A percentile compares a stretch with the other conserved stretches of the same genome.
phyloP scores from a whole-genome alignment of 345 rosid genomes.

The Acer yangbiense region DNA sequence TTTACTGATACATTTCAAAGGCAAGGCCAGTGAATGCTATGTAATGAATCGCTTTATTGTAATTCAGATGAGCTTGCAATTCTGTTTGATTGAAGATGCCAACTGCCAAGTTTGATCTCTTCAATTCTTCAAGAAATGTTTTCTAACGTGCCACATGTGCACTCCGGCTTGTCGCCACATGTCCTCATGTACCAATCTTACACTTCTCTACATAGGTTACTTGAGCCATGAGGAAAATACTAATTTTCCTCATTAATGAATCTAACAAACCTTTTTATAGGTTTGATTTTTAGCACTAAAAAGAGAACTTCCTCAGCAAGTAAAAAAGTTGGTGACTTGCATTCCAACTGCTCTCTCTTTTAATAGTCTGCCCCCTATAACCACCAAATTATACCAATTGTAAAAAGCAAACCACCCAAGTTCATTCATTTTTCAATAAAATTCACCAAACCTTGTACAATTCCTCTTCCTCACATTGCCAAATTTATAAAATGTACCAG shows the following conservation, averaged over 20 bases:
- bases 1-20: neutral
- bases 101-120: neutral
- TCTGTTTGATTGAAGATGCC: neutral
- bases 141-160: neutral
- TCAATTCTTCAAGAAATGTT: neutral
- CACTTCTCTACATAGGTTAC: neutral
- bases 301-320: conserved; percentile 12
- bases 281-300: conserved; percentile 34
- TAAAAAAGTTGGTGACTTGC: conserved; percentile 62
- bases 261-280: conserved; percentile 23
- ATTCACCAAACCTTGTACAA: conserved; percentile 28
- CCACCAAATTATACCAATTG: no score
- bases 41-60: neutral
- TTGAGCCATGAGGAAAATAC: conserved; percentile 1
- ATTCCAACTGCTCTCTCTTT: conserved; percentile 56
- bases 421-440: conserved; percentile 16
- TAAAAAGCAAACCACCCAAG: neutral
- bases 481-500: neutral
- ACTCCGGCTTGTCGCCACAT: neutral
- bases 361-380: neutral
- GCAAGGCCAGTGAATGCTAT: neutral
- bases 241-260: conserved; percentile 2
- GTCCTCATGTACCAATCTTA: neutral
- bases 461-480: neutral
- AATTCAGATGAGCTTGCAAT: neutral